A percentile compares a stretch with the other conserved stretches of the same genome.
phyloP scores from a whole-genome alignment of 208 protist species.

The Trypanosoma avium region DNA sequence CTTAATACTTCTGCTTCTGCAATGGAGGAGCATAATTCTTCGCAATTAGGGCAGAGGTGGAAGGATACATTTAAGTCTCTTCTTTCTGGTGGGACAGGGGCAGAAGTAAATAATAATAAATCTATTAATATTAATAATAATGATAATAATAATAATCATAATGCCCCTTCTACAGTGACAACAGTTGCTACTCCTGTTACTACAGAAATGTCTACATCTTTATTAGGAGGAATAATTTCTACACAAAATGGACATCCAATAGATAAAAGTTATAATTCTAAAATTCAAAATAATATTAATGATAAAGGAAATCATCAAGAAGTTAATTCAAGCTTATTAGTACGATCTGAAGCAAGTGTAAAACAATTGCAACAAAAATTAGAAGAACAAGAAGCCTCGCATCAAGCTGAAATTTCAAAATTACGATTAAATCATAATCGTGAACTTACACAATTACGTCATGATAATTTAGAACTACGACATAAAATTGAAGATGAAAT shows the following conservation, averaged over 20 bases:
- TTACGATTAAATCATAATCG: constrained; percentile 44
- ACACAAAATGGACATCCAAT: background rate
- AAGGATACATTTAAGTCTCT: constrained; percentile 49
- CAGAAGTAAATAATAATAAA: too few relatives aligned
- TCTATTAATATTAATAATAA: too few relatives aligned
- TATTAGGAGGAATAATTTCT: background rate
- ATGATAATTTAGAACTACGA: constrained; percentile 41
- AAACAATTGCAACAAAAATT: constrained; percentile 29
- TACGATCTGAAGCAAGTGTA: background rate
- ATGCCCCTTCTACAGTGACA: too few relatives aligned
- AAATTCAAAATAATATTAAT: background rate
- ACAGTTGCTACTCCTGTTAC: background rate
- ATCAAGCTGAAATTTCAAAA: constrained; percentile 41
- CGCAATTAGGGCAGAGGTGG: constrained; percentile 44
- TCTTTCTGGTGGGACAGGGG: constrained; percentile 22
- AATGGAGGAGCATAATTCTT: constrained; percentile 17
- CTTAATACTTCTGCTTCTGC: constrained; percentile 10
- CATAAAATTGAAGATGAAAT: constrained; percentile 44
- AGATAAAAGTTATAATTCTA: background rate
- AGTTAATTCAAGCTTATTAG: background rate
- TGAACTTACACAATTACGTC: constrained; percentile 52
- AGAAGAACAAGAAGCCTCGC: constrained; percentile 34
- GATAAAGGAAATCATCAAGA: background rate
- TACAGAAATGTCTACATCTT: background rate
- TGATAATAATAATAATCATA: too few relatives aligned